Evolutionary conservation across 2,329 filamentous ascomycete genomes (phyloP).

Genomic region (Colletotrichum cordylinicola): DNA sequence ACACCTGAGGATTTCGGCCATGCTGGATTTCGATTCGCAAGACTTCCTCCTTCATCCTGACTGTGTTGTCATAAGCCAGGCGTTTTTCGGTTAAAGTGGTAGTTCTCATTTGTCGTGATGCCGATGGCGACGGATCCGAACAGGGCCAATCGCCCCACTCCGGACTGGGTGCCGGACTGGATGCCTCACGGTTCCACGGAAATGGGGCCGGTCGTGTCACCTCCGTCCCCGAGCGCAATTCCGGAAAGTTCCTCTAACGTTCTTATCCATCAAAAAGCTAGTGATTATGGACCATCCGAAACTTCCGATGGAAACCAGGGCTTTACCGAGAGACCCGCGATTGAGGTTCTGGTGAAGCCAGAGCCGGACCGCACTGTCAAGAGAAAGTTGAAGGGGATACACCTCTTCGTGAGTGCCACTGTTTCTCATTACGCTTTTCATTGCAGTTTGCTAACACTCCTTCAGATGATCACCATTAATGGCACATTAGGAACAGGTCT

Average conservation of each 20-base stretch:
- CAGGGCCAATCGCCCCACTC: neutral
- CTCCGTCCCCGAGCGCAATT: neutral
- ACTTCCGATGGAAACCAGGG: neutral
- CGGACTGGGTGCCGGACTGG: constrained; percentile 26
- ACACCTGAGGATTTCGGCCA: neutral
- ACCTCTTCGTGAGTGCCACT: constrained; percentile 23
- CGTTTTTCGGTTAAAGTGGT: neutral
- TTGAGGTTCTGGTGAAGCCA: neutral
- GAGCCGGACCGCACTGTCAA: constrained; percentile 26
- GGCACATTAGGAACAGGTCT: constrained; percentile 31
- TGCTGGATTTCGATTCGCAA: neutral
- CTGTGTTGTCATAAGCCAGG: neutral
- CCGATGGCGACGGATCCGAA: neutral
- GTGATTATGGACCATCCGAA: neutral
- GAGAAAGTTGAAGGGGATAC: constrained; percentile 28
- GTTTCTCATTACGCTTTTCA: neutral
- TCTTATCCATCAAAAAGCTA: neutral
- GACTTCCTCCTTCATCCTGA: neutral
- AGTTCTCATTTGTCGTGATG: neutral
- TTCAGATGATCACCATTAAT: constrained; percentile 23
- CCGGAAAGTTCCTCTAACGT: neutral
- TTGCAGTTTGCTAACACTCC: neutral
- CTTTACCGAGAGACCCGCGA: neutral
- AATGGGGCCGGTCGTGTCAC: neutral
- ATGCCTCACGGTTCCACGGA: neutral